A percentile compares a stretch with the other conserved stretches of the same genome.
phyloP scores from a whole-genome alignment of 2,329 filamentous ascomycete genomes.

The Beauveria medogensis region DNA sequence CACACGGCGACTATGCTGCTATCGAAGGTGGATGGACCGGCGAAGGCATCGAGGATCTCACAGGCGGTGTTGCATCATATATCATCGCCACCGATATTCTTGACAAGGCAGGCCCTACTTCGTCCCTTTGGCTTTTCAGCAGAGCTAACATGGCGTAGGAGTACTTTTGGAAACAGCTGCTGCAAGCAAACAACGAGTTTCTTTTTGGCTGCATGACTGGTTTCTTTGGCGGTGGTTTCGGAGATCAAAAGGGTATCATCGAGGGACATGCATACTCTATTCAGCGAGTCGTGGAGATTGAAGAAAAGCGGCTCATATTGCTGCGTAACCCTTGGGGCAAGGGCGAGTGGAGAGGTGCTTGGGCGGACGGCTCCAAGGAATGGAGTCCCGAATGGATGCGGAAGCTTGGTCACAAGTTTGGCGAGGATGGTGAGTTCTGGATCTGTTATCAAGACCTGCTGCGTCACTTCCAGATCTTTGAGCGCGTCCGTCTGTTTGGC shows the following conservation, averaged over 20 bases:
- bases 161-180: slow-evolving; percentile 67
- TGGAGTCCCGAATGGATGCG: slow-evolving; percentile 76
- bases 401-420: slow-evolving; percentile 64
- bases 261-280: slow-evolving; percentile 55
- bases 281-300: slow-evolving; percentile 48
- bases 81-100: slow-evolving; percentile 60
- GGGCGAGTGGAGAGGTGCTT: slow-evolving; percentile 72
- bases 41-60: slow-evolving; percentile 52
- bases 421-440: slow-evolving; percentile 64
- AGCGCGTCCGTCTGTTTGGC: slow-evolving; percentile 50
- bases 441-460: slow-evolving; percentile 52
- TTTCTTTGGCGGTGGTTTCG: slow-evolving; percentile 35
- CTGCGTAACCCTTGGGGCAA: slow-evolving; percentile 74
- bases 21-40: slow-evolving; percentile 65
- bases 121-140: not conserved
- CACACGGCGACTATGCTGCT: slow-evolving; percentile 68
- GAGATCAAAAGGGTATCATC: slow-evolving; percentile 47
- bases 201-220: slow-evolving; percentile 53
- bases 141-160: slow-evolving; percentile 17
- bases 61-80: slow-evolving; percentile 59
- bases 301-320: slow-evolving; percentile 53
- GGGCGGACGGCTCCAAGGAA: slow-evolving; percentile 73
- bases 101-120: slow-evolving; percentile 47
- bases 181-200: slow-evolving; percentile 71
- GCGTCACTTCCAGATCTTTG: slow-evolving; percentile 49